Base-by-base conservation (phyloP, 78 protist genomes). In the Dictyostelium purpureum region DNA sequence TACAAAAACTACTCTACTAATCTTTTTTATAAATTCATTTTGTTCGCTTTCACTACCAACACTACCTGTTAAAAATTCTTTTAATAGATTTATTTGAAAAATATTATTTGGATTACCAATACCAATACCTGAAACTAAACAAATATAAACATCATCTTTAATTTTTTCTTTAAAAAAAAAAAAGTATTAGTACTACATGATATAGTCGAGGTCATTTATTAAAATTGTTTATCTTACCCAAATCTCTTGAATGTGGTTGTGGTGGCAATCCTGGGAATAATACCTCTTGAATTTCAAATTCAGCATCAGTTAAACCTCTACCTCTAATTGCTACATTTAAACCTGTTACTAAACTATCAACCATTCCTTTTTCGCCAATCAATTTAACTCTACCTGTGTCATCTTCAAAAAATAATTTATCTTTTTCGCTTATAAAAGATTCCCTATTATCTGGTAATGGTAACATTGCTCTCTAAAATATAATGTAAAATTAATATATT, bases 331-430 rank as follows among this genome's bases (percentile, higher is more conserved):
- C 94, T 24, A 90, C 89, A 54, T 74, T 75, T 35, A 90, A 26
- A 56, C 94, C 94, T 43, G 94, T 90, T 4, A 79, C 56, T 26
- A 76, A 40, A 42, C 79, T 26, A 79, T 73, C 76, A 11, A 77
- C 67, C 52, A 90, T 38, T 12, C 19, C 31, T 24, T 78, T 49
- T 24, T 54, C 79, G 28, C 89, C 88, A 63, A 90, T 74, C 21
- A 90, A 26, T 40, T 74, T 90, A n/a, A 81, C 78, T 28, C 94
- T 37, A 79, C 94, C 94, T 45, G 94, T 77, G 24, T 90, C 88
- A 90, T 90, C 94, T 51, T 90, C 94, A 56, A 90, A 90, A 26
- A 45, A 57, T n/a, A 90, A 42, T 49, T 57, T 24, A 81, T 90
- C 94, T 11, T 73, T 61, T 28, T 65, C 89, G 14, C 57, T 14